Conservation (phyloP, 495 filamentous ascomycete genomes). For the Bathelium albidoporum region DNA sequence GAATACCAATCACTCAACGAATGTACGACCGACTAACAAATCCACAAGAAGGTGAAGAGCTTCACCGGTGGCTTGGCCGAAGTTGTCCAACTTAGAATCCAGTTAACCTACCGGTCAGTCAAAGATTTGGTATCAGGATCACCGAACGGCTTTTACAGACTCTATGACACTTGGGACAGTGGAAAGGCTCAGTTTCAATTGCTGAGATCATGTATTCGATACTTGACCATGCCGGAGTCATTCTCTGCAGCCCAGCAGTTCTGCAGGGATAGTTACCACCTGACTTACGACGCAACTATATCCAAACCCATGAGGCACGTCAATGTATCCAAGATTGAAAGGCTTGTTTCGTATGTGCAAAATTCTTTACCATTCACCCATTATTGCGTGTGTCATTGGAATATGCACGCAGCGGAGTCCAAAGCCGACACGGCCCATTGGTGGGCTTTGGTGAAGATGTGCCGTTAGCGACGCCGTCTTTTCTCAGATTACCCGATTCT, state of each 20-base stretch:
- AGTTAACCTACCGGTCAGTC: slow-evolving; percentile 39
- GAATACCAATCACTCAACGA: slow-evolving; percentile 21
- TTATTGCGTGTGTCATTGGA: no score
- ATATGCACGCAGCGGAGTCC: no score
- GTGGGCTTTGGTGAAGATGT: no score
- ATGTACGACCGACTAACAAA: slow-evolving; percentile 10
- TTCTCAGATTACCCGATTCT: no score
- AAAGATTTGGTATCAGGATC: slow-evolving; percentile 27
- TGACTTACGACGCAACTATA: neutral
- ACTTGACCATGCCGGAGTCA: slow-evolving; percentile 9
- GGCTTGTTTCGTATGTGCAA: no score
- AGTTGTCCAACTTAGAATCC: slow-evolving; percentile 23
- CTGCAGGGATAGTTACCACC: neutral
- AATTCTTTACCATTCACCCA: no score
- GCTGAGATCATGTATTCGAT: slow-evolving; percentile 12
- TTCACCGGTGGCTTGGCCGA: slow-evolving; percentile 33
- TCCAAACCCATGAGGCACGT: no score
- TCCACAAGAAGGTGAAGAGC: slow-evolving; percentile 24
- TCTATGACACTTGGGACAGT: neutral
- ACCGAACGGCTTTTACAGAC: slow-evolving; percentile 16
- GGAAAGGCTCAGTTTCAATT: slow-evolving; percentile 6
- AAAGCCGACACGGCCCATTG: no score
- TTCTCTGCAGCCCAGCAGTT: neutral
- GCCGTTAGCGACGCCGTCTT: no score
- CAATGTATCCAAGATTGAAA: no score